A percentile compares a stretch with the other conserved stretches of the same genome.
These are phyloP conservation scores for Penicillium palitans DNA, from an alignment of 2,329 filamentous ascomycete genomes.

Conservation along the genomic window DNA sequence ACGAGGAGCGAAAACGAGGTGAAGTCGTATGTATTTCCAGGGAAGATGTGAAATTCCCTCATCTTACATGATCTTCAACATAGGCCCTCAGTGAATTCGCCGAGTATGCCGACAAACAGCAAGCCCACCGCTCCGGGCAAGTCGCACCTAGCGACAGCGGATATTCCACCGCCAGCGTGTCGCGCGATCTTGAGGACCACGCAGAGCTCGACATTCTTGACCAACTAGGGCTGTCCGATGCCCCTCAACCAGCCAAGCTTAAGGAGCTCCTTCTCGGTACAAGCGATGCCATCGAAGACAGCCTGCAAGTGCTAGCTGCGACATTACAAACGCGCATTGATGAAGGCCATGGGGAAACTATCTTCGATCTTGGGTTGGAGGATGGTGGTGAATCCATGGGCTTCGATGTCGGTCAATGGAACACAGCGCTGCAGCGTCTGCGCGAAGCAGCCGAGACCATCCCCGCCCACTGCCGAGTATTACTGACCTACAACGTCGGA, in stretches of 20 bases:
- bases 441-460: slow-evolving; percentile 63
- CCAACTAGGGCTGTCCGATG: slow-evolving; percentile 70
- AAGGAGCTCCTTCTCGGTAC: slow-evolving; percentile 71
- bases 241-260: slow-evolving; percentile 63
- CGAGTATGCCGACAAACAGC: slow-evolving; percentile 95
- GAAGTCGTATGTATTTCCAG: slow-evolving; percentile 65
- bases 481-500: slow-evolving; percentile 89
- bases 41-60: background rate
- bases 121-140: slow-evolving; percentile 55
- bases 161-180: slow-evolving; percentile 39
- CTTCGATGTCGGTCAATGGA: slow-evolving; percentile 73
- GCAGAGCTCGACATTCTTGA: slow-evolving; percentile 91
- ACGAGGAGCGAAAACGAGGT: slow-evolving; percentile 79
- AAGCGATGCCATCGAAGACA: slow-evolving; percentile 57
- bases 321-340: slow-evolving; percentile 68
- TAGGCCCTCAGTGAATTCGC: slow-evolving; percentile 91
- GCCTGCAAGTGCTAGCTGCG: slow-evolving; percentile 62
- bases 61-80: slow-evolving; percentile 12
- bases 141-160: slow-evolving; percentile 44
- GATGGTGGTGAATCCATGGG: slow-evolving; percentile 84
- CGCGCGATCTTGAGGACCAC: slow-evolving; percentile 61
- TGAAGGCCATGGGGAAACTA: slow-evolving; percentile 82
- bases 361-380: slow-evolving; percentile 92
- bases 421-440: slow-evolving; percentile 66
- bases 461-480: slow-evolving; percentile 73